Evolutionary conservation across 768 basidiomycete genomes (phyloP).

Genomic region (Kwoniella europaea): DNA sequence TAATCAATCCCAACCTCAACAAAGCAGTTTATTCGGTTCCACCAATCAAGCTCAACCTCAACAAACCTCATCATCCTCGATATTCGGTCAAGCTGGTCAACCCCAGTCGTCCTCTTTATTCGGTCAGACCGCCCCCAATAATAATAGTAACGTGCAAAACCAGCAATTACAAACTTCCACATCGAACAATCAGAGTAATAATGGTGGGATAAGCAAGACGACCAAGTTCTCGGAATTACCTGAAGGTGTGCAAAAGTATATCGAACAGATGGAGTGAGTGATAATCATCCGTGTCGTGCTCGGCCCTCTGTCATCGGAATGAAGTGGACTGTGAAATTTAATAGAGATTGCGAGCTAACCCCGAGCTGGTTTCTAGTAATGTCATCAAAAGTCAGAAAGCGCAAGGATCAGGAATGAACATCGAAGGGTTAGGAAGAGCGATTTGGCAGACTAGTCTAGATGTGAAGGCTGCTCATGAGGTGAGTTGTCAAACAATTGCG

Average conservation of each 20-base stretch:
- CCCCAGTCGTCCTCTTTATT: conserved; percentile 24
- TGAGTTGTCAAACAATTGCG: not conserved
- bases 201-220: conserved; percentile 36
- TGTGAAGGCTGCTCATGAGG: conserved; percentile 45
- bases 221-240: conserved; percentile 50
- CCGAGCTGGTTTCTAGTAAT: conserved; percentile 7
- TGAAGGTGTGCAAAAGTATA: conserved; percentile 38
- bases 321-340: no score
- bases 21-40: conserved; percentile 15
- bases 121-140: conserved; percentile 18
- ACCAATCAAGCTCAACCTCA: not conserved
- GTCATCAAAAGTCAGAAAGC: conserved; percentile 48
- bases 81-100: conserved; percentile 24
- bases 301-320: no score
- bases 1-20: not conserved
- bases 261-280: conserved; percentile 52
- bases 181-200: conserved; percentile 10
- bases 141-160: conserved; percentile 6
- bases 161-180: conserved; percentile 19
- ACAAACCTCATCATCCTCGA: conserved; percentile 1
- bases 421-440: conserved; percentile 42
- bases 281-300: not conserved
- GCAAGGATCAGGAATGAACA: conserved; percentile 34
- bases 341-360: not conserved
- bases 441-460: conserved; percentile 46